phyloP scores from a whole-genome alignment of 768 basidiomycete genomes.

The Xerocomus potaroensis region DNA sequence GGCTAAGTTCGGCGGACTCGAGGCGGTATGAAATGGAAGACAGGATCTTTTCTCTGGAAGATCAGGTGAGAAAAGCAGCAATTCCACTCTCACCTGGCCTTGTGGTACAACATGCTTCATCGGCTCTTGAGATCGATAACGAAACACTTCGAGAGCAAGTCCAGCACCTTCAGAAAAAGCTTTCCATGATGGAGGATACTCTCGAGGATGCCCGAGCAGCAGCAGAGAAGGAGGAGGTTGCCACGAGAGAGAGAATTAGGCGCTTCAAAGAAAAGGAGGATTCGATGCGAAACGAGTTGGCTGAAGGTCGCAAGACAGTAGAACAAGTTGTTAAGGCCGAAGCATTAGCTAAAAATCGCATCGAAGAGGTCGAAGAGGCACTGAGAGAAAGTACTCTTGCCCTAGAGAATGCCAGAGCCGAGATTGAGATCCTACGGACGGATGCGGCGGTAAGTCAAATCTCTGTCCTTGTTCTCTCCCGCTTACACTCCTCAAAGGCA shows the following conservation, averaged over 20 bases:
- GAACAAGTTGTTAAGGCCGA: constrained; percentile 64
- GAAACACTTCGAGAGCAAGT: constrained; percentile 88
- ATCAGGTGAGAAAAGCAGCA: constrained; percentile 35
- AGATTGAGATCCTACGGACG: constrained; percentile 73
- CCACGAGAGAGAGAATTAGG: constrained; percentile 57
- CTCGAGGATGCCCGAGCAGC: constrained; percentile 71
- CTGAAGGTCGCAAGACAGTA: constrained; percentile 58
- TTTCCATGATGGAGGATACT: constrained; percentile 73
- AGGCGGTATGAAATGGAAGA: constrained; percentile 78
- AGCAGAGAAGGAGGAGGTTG: constrained; percentile 70
- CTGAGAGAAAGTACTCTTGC: constrained; percentile 82
- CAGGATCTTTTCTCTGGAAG: constrained; percentile 54
- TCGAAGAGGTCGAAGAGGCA: constrained; percentile 88
- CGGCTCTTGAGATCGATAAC: constrained; percentile 91
- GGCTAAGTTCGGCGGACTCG: constrained; percentile 63
- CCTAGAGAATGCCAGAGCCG: constrained; percentile 84
- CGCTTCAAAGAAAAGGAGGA: constrained; percentile 74
- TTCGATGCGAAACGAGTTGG: constrained; percentile 64
- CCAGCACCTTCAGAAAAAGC: constrained; percentile 78
- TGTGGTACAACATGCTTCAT: constrained; percentile 41
- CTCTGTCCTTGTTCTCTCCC: neutral
- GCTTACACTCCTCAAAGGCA: constrained; percentile 20
- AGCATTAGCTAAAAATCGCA: constrained; percentile 52
- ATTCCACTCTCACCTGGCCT: constrained; percentile 33
- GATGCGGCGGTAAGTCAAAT: constrained; percentile 65